Evolutionary conservation across 1,139 yeast species (phyloP), one percentile per base, ranked within the genome.

Genomic region (Sugiyamaella paludigena): DNA sequence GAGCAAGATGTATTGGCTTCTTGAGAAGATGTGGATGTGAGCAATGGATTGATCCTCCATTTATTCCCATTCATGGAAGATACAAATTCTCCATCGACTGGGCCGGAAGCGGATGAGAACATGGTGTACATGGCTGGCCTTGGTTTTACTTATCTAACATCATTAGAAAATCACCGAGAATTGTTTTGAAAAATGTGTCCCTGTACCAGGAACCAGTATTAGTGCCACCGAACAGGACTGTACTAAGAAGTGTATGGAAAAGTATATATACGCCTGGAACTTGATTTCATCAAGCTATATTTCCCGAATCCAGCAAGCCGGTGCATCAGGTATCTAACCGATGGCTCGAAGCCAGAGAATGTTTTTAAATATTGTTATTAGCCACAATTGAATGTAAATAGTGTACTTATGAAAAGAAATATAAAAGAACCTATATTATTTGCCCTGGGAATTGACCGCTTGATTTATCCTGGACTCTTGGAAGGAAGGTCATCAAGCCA

Each of bases 181-280:
- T 73, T 89, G 97, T 67, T 89, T 85, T 66, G 84, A 83, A 46
- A 80, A 81, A 65, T 89, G 98, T 69, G 73, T 87, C 48, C 69
- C 68, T 26, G 70, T 67, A 37, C 88, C 88, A 7, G 75, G 78
- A 26, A 68, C 77, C 28, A 72, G 78, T 15, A 69, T 78, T 49
- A 60, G 71, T 32, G 56, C 67, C 2, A 67, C 68, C 3, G 82
- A 81, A 57, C 74, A 74, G 59, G 60, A 62, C 19, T 88, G 96
- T 69, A 77, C 88, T 47, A 79, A 76, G 56, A 84, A 82, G 65
- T 89, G 97, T 66, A 76, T 87, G 63, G 84, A 84, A 57, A 89
- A 88, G 71, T 89, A 87, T 70, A 84, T 89, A 94, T 79, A 86
- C 67, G 82, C 95, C 36, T 89, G 96, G 96, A 88, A 88, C 64